Conservation (phyloP, 495 filamentous ascomycete species). For the Penicillium parvum region DNA sequence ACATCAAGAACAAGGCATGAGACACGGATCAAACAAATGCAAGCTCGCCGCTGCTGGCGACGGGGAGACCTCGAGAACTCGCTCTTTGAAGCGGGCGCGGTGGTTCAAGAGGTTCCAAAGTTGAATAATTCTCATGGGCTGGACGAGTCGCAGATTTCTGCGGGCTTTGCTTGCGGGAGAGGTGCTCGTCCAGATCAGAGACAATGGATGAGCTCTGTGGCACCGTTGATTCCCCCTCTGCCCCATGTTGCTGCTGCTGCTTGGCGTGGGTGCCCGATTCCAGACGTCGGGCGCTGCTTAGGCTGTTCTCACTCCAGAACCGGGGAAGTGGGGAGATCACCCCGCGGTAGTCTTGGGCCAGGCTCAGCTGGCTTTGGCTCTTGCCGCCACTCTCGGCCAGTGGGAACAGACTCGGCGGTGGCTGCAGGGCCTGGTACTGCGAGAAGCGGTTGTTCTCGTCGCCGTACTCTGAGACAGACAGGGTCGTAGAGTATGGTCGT, state of each 20-base stretch:
- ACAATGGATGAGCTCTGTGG: constrained; percentile 24
- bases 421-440: constrained; percentile 25
- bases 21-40: constrained; percentile 37
- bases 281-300: constrained; percentile 24
- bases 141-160: constrained; percentile 4
- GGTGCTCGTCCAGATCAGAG: constrained; percentile 26
- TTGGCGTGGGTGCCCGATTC: constrained; percentile 21
- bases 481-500: constrained; percentile 35
- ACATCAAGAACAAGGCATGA: too few species aligned
- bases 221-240: constrained; percentile 10
- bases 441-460: constrained; percentile 32
- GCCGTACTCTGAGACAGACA: constrained; percentile 40
- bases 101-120: constrained; percentile 14
- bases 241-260: neutral
- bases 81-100: constrained; percentile 15
- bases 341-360: constrained; percentile 40
- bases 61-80: constrained; percentile 19
- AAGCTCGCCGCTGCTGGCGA: constrained; percentile 29
- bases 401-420: constrained; percentile 21
- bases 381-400: constrained; percentile 22
- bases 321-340: constrained; percentile 42
- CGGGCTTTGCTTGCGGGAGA: constrained; percentile 20
- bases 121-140: constrained; percentile 2
- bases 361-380: constrained; percentile 35
- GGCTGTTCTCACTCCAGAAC: constrained; percentile 39